Evolutionary conservation across 2,329 filamentous ascomycete species (phyloP), one percentile per base, ranked within the genome.

Genomic region (Ascochyta koolunga): DNA sequence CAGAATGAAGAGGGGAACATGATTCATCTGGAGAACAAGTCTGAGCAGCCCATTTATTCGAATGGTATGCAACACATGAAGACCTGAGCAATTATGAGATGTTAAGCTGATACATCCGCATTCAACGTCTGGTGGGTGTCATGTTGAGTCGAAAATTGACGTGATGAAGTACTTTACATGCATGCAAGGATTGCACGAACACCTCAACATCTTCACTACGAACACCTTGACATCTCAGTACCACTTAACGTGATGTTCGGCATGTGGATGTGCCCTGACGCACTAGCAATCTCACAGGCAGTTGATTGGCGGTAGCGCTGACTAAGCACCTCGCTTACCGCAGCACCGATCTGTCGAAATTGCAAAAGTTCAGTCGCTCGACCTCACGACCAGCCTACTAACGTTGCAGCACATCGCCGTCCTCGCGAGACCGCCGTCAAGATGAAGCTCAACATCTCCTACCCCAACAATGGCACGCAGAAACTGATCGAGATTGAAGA

Each of bases 401-500:
- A 71, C 68, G 66, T 70, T 72, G 69, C 69, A 70, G 69, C 67
- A 67, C 60, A 62, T 58, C 61, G 56, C 63, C 60, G 61, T 59
- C 67, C 59, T 66, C 65, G 61, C 64, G 67, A 70, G 66, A 63
- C 63, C 65, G 59, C 62, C 68, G 72, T 71, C 70, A 73, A 84
- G 83, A 90, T 90, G 88, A 90, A 90, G 84, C 83, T 88, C 79
- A 88, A 88, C 82, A 84, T 88, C 77, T 87, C 85, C 76, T 96
- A 93, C 89, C 95, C 95, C 83, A 91, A 93, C 88, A 98, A 98
- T 84, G 95, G 95, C 88, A 95, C 92, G 78, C 95, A 99, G 83
- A 99, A 99, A 87, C 87, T 99, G 79, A 89, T 99, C 84, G 96
- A 99, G 74, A 84, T 99, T 75, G 95, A 99, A 78, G 96, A 99